These are phyloP conservation scores for Corymbia calophylla DNA, from an alignment of 441 rosid genomes.

Conservation along the genomic window DNA sequence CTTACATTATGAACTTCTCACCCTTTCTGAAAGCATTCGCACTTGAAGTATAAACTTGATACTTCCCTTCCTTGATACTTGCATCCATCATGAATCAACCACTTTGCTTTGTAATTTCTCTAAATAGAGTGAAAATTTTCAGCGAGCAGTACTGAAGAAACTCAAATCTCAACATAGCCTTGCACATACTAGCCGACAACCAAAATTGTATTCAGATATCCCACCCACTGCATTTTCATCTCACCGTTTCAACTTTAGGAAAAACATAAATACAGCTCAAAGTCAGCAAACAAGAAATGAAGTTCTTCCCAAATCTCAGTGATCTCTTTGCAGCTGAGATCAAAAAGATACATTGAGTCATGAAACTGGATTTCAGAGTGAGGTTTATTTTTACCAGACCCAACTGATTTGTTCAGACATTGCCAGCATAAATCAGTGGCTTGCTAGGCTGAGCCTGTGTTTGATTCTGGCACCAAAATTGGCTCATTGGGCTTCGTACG, in stretches of 20 bases:
- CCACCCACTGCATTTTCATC: not conserved
- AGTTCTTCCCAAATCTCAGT: not conserved
- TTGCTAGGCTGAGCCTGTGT: not conserved
- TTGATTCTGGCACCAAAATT: not conserved
- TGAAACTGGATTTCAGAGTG: not conserved
- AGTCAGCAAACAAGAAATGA: not conserved
- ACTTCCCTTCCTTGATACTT: constrained; percentile 19
- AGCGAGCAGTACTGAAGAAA: not conserved
- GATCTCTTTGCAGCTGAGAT: not conserved
- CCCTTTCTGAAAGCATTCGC: constrained; percentile 93
- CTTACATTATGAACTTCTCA: constrained; percentile 18
- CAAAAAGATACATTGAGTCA: not conserved
- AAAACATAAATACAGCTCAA: not conserved
- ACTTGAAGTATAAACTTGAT: constrained; percentile 65
- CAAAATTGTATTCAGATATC: not conserved
- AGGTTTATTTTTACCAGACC: not conserved
- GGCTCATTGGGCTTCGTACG: too few species aligned
- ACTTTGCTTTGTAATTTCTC: not conserved
- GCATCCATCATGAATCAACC: constrained; percentile 20
- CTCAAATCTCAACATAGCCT: not conserved
- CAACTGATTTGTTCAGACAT: not conserved
- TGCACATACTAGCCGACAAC: not conserved
- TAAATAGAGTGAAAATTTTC: not conserved
- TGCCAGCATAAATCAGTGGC: not conserved
- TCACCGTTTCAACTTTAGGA: not conserved